Evolutionary conservation across 768 basidiomycete species (phyloP).

Genomic region (Rhodosporidiobolus odoratus): DNA sequence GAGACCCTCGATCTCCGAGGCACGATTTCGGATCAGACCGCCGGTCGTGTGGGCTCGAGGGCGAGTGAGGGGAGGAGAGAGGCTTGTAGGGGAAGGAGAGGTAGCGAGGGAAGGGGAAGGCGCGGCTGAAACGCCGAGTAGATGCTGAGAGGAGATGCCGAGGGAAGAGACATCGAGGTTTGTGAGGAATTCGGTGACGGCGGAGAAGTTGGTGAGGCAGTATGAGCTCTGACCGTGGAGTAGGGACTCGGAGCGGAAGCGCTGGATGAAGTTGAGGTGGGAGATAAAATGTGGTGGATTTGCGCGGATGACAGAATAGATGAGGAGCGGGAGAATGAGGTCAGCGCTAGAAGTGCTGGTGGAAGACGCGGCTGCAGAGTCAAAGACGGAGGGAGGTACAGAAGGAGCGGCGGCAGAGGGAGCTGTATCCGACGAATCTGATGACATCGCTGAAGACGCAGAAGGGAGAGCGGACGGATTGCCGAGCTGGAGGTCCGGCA

Average conservation of each 20-base stretch:
- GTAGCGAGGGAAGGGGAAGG: not conserved
- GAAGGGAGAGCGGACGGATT: too few relatives aligned
- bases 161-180: conserved; percentile 78
- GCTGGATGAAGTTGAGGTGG: conserved; percentile 56
- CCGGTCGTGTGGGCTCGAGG: conserved; percentile 14
- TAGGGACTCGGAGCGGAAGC: conserved; percentile 56
- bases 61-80: not conserved
- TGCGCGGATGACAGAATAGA: conserved; percentile 85
- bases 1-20: conserved; percentile 56
- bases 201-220: conserved; percentile 88
- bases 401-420: not conserved
- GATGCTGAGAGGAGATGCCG: conserved; percentile 52
- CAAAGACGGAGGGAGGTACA: conserved; percentile 29
- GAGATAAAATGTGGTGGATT: conserved; percentile 77
- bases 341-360: conserved; percentile 62
- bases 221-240: conserved; percentile 78
- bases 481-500: conserved; percentile 38
- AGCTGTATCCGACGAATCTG: too few relatives aligned
- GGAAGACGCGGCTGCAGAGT: conserved; percentile 7
- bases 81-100: not conserved
- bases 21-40: conserved; percentile 3
- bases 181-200: conserved; percentile 91
- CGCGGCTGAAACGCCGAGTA: conserved; percentile 39
- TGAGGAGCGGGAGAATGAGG: conserved; percentile 84
- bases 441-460: too few relatives aligned